Percentiles rank a stretch among this genome's conserved stretches.
Evolutionary conservation across 2,329 filamentous ascomycete genomes (phyloP).

Genomic region (Penicillium sp.): DNA sequence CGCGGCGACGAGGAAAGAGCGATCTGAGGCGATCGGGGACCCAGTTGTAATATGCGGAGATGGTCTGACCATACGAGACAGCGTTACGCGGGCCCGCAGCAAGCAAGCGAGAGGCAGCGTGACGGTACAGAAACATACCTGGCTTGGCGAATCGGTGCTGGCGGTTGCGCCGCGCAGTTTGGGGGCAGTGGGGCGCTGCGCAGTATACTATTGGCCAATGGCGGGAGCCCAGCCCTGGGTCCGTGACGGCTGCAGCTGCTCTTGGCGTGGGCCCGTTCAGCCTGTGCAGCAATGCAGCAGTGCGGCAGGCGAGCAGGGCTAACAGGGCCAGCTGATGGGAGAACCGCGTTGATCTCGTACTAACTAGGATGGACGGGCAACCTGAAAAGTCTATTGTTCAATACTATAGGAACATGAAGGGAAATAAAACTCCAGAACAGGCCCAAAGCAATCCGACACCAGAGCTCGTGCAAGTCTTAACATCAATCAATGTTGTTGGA

Average conservation of each 20-base stretch:
- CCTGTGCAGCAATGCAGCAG: too few relatives aligned
- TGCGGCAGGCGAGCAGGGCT: too few relatives aligned
- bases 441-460: conserved; percentile 28
- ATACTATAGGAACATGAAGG: conserved; percentile 26
- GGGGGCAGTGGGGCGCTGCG: conserved; percentile 15
- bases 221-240: conserved; percentile 10
- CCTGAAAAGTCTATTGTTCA: conserved; percentile 25
- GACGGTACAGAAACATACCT: conserved; percentile 1
- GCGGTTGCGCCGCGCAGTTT: conserved; percentile 14
- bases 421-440: conserved; percentile 12
- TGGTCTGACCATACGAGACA: conserved; percentile 22
- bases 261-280: conserved; percentile 3
- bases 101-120: background rate
- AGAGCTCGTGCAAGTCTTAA: conserved; percentile 32
- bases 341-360: background rate
- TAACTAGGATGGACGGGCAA: conserved; percentile 4
- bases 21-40: conserved; percentile 29
- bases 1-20: conserved; percentile 18
- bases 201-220: conserved; percentile 23
- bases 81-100: background rate
- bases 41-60: conserved; percentile 29
- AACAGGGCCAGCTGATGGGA: background rate
- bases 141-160: background rate
- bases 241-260: background rate
- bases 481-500: conserved; percentile 27